Base-by-base conservation (phyloP, 2,329 filamentous ascomycete genomes). In the Aspergillus clavatus region DNA sequence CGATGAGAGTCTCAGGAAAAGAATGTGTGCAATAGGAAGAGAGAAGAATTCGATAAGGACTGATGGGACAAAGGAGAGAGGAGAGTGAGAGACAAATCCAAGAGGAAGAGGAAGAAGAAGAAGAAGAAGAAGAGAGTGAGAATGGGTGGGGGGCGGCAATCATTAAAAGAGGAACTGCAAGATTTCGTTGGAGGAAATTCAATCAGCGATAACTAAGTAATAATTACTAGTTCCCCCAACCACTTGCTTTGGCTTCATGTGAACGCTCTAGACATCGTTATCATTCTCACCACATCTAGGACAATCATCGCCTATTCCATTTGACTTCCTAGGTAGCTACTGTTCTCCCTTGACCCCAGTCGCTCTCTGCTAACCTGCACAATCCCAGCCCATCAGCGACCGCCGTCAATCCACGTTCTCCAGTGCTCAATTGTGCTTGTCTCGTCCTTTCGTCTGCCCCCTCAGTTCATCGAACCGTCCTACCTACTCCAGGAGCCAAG, bases 371-470 rank as follows among this genome's bases (percentile, higher is more conserved):
- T 24, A 18, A 42, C 16, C 19, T 22, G 10, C 23, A 37, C 11
- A 33, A 38, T 14, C 6, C 14, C 19, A 6, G 21, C 51, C 49
- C 46, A 42, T 54, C 40, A 52, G 49, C 51, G 45, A 42, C 42
- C 44, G 42, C 40, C 12, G 36, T 41, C 24, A 21, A 29, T 46
- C 47, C 50, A 53, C 52, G 47, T 46, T 48, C 40, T 18, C 22
- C 33, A 21, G 16, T 16, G 33, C 33, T 21, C 33, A 36, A 21
- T 18, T 4, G 36, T 42, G 42, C 39, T 46, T 40, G 28, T 48
- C 35, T 24, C 38, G 18, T 14, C 23, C 16, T 22, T 26, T 14
- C n/a, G 8, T 40, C 37, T 46, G 40, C 37, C 41, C 40, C 46
- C 41, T 46, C 38, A 40, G 38, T 28, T 12, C 16, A 23, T 6